Percentiles rank a stretch among this genome's conserved stretches.
These are phyloP conservation scores for Clonostachys chloroleuca DNA, from an alignment of 2,329 filamentous ascomycete genomes.

Conservation along the genomic window DNA sequence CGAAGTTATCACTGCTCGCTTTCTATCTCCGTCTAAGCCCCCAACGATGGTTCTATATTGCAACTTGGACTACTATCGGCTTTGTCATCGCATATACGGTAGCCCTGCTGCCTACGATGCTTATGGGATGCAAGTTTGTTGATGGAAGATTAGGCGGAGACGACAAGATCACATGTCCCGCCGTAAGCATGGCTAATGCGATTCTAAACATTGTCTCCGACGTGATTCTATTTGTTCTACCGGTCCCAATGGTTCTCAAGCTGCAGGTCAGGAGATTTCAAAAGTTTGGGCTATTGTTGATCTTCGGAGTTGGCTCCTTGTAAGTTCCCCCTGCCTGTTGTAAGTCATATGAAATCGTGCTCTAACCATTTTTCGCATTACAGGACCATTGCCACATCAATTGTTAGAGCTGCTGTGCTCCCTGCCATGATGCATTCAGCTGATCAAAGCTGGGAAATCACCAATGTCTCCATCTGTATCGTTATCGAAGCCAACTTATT, in stretches of 20 bases:
- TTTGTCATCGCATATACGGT: conserved; percentile 20
- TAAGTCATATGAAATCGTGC: too few species aligned
- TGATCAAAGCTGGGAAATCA: too few species aligned
- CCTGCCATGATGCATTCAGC: too few species aligned
- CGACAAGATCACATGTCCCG: conserved; percentile 32
- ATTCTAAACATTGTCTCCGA: conserved; percentile 41
- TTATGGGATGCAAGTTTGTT: conserved; percentile 9
- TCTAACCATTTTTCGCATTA: too few species aligned
- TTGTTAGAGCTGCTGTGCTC: too few species aligned
- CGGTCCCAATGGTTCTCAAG: conserved; percentile 34
- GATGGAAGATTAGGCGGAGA: conserved; percentile 9
- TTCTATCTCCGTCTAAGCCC: conserved; percentile 27
- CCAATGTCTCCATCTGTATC: too few species aligned
- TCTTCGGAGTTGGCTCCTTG: conserved; percentile 35
- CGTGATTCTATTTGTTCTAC: conserved; percentile 36
- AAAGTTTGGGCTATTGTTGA: conserved; percentile 33
- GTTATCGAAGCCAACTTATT: too few species aligned
- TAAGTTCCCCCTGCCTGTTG: conserved; percentile 1
- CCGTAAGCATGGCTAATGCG: conserved; percentile 42
- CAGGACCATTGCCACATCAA: too few species aligned
- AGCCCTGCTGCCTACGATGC: conserved; percentile 8
- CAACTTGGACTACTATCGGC: conserved; percentile 13
- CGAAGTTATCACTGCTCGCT: conserved; percentile 24
- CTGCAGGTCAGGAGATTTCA: conserved; percentile 38
- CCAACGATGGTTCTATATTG: conserved; percentile 15